These are phyloP conservation scores for Mycena crocata DNA, from an alignment of 768 basidiomycete species.

Conservation along the genomic window DNA sequence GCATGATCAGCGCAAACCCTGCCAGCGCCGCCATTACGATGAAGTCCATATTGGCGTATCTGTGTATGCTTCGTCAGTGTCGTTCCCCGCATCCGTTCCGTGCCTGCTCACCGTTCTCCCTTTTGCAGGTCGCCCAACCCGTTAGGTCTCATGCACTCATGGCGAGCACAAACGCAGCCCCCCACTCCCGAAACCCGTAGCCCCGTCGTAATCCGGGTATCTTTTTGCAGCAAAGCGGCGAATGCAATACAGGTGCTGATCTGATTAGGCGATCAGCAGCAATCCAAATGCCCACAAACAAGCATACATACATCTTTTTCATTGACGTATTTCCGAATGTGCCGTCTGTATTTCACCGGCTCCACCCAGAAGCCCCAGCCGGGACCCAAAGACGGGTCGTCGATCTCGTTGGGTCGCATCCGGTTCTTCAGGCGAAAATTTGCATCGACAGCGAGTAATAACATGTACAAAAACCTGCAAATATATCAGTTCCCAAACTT, in stretches of 20 bases:
- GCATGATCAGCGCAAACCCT: not conserved
- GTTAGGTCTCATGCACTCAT: constrained; percentile 21
- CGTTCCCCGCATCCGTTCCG: too few relatives aligned
- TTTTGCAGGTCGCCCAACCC: constrained; percentile 38
- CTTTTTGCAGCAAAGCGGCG: constrained; percentile 28
- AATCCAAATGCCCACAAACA: too few relatives aligned
- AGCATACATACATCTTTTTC: constrained; percentile 21
- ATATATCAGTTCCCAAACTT: not conserved
- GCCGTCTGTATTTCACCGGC: constrained; percentile 16
- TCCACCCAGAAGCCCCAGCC: constrained; percentile 31
- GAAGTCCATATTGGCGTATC: constrained; percentile 8
- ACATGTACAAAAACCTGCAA: constrained; percentile 21
- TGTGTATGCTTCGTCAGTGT: too few relatives aligned
- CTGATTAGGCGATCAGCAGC: not conserved
- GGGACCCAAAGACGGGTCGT: constrained; percentile 30
- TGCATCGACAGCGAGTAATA: constrained; percentile 27
- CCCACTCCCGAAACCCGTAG: constrained; percentile 21
- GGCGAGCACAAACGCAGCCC: too few relatives aligned
- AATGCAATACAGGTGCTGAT: constrained; percentile 28
- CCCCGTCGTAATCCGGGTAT: constrained; percentile 23
- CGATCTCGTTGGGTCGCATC: constrained; percentile 6
- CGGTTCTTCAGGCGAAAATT: constrained; percentile 36
- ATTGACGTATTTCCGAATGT: not conserved
- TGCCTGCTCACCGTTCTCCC: constrained; percentile 23
- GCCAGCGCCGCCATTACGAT: not conserved